phyloP scores from a whole-genome alignment of 2,329 filamentous ascomycete species.

The Fusarium sp. region DNA sequence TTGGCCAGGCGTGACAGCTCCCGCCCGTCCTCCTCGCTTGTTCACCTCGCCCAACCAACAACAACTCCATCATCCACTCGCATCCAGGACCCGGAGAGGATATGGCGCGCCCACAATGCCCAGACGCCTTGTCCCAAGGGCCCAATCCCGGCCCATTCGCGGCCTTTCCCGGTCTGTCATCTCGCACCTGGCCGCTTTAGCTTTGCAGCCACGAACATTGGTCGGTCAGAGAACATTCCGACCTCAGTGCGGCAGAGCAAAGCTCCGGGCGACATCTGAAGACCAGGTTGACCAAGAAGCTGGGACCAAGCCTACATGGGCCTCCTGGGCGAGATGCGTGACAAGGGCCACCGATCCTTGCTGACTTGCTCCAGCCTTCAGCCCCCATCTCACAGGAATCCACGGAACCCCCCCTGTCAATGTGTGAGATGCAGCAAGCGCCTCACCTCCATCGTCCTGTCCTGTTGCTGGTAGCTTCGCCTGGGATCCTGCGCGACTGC shows the following conservation, averaged over 20 bases:
- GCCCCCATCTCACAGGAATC: conserved; percentile 30
- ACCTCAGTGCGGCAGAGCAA: conserved; percentile 11
- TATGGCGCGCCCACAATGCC: conserved; percentile 26
- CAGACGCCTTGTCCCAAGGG: conserved; percentile 3
- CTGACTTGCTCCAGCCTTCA: conserved; percentile 31
- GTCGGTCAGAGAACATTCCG: conserved; percentile 23
- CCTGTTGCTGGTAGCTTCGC: conserved; percentile 35
- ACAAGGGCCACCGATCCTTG: conserved; percentile 32
- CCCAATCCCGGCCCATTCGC: conserved; percentile 13
- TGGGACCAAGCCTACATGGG: conserved; percentile 24
- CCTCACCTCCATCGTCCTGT: conserved; percentile 6
- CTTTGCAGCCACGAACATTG: conserved; percentile 27
- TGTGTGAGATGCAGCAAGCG: conserved; percentile 9
- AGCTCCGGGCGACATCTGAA: conserved; percentile 19
- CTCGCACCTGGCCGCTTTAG: conserved; percentile 18
- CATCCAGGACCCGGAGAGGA: conserved; percentile 44
- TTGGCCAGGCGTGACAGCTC: conserved; percentile 41
- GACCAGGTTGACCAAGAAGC: conserved; percentile 33
- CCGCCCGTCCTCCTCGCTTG: conserved; percentile 37
- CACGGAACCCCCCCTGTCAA: conserved; percentile 16
- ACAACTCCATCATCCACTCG: conserved; percentile 40
- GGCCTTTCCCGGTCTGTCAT: conserved; percentile 29
- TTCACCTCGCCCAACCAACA: conserved; percentile 42
- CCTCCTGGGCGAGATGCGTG: conserved; percentile 21
- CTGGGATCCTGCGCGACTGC: conserved; percentile 23